Base-by-base conservation (phyloP, 257 asterid genomes). In the Solanum etuberosum region DNA sequence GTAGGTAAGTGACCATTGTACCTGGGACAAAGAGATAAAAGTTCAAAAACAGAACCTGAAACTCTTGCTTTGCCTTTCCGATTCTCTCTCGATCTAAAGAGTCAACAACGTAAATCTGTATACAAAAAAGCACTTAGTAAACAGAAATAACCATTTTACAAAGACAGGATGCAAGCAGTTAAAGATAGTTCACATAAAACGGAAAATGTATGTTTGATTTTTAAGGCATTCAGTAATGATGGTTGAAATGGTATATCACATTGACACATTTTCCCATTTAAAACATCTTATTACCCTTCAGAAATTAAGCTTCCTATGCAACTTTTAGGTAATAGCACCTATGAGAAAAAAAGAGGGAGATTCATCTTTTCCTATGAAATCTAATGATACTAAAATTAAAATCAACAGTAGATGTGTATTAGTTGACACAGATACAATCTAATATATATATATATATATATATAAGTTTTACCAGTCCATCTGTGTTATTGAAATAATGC, bases 401-500 rank as follows among this genome's bases (percentile, higher is more conserved):
- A 29, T 46, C 40, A 48, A 6, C 85, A 80, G 42, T 5, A 42
- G 65, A 43, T 46, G 65, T 2, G 13, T 42, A 77, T 11, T n/a
- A 27, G 27, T 78, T 5, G 25, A 42, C 63, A 29, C 3, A 32
- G 29, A 29, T 48, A 80, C 21, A 80, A 80, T 80, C 27, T 48
- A 48, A 40, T 37, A 88, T 81, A 72, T 43, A 85, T 76, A n/a
- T n/a, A n/a, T n/a, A n/a, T n/a, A n/a, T n/a, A n/a, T n/a, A n/a
- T n/a, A n/a, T n/a, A n/a, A 34, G 34, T 86, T 51, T 51, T 95
- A 96, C 99, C 95, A 96, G 95, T 87, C 98, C 99, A 92, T 96
- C 98, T 38, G 99, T 96, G 90, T 95, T 96, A 88, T 94, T 95
- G 86, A 96, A 96, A 90, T 96, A 96, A 92, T 96, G 99, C 90